Percentiles rank a stretch among this genome's conserved stretches.
phyloP scores from a whole-genome alignment of 1,139 yeast species.

The Suhomyces atakaporum region DNA sequence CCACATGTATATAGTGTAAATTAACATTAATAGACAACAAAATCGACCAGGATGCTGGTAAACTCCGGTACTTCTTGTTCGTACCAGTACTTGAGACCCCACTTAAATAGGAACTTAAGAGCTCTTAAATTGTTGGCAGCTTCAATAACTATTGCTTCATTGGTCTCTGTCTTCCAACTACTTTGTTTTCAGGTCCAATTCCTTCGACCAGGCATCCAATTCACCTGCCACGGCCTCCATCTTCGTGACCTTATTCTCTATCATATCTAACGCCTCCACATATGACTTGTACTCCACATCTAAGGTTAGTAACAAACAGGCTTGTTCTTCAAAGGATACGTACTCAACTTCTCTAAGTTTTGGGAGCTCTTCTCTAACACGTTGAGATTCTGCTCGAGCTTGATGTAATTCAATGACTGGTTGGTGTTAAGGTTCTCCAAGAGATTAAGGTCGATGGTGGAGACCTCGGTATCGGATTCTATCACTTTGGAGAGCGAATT shows the following conservation, averaged over 20 bases:
- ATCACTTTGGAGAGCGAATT: slow-evolving; percentile 27
- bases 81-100: too few species aligned
- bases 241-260: slow-evolving; percentile 49
- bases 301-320: slow-evolving; percentile 15
- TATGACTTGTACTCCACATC: slow-evolving; percentile 36
- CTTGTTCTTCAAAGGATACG: slow-evolving; percentile 18
- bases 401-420: slow-evolving; percentile 57
- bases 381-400: slow-evolving; percentile 50
- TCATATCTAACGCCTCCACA: slow-evolving; percentile 32
- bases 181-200: slow-evolving; percentile 44
- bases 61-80: too few species aligned
- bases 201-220: slow-evolving; percentile 61
- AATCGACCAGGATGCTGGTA: too few species aligned
- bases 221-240: slow-evolving; percentile 53
- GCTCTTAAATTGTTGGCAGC: too few species aligned
- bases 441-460: slow-evolving; percentile 53
- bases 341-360: slow-evolving; percentile 32
- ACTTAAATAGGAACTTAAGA: too few species aligned
- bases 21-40: too few species aligned
- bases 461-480: slow-evolving; percentile 57
- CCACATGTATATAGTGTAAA: slow-evolving; percentile 1
- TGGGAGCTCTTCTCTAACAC: slow-evolving; percentile 37
- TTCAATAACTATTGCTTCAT: too few species aligned
- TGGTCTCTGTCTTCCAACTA: too few species aligned
- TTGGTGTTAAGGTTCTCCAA: slow-evolving; percentile 59